Base-by-base conservation (phyloP, 257 asterid species). In the Solanum pimpinellifolium region DNA sequence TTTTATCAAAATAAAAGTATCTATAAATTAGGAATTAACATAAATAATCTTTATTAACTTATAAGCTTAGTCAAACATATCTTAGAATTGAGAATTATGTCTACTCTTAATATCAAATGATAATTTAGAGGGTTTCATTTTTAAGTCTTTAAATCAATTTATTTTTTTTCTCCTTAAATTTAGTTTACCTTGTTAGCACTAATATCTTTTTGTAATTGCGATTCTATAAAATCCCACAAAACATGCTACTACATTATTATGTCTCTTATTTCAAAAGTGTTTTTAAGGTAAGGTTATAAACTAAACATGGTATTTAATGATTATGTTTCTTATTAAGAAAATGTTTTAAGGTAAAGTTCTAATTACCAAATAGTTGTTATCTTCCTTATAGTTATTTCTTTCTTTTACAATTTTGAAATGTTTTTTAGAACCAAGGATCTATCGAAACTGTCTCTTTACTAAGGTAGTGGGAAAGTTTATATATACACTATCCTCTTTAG, bases 381-480 rank as follows among this genome's bases (percentile, higher is more conserved):
- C 1, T 56, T 18, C 15, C n/a, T 62, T n/a, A n/a, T 0, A 0
- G 1, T 62, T 62, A 2, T 62, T n/a, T 62, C 4, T 1, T 31
- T 31, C 33, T 31, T 31, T 31, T 31, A 31, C 33, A 31, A 31
- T 31, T 31, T 62, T 62, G 7, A 29, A 62, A 3, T 0, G 2
- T 4, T 60, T 60, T 10, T 2, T 23, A 4, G 68, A 60, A 49
- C 23, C 16, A 16, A 52, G 9, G 9, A 52, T 62, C 1, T 65
- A 65, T 65, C 3, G 0, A n/a, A 62, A 62, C 16, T 11, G 0
- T 62, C 16, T n/a, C 0, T 62, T 0, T n/a, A 2, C 2, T n/a
- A 60, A 60, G 6, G 0, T 60, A 2, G 0, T 4, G 7, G 6
- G 0, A 59, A 65, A 2, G 15, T n/a, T n/a, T n/a, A 4, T n/a